Evolutionary conservation across 192 early-diverging fungal species (phyloP).

Genomic region (Kickxella alabastrina): DNA sequence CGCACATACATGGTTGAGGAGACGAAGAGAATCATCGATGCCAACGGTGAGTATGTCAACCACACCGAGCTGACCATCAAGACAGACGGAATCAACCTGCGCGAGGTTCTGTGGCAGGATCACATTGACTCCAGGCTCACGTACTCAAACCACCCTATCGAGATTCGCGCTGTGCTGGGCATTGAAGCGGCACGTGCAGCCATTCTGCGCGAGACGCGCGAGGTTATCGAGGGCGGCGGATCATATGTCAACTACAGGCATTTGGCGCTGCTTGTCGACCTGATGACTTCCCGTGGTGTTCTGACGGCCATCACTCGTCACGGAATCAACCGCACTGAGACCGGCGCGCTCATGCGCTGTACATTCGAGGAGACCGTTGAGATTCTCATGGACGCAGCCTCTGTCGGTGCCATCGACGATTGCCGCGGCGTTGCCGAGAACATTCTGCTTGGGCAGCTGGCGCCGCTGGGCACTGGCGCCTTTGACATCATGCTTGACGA

Average conservation of each 20-base stretch:
- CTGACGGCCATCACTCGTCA: conserved; percentile 97
- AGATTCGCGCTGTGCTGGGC: conserved; percentile 89
- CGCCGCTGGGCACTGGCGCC: conserved; percentile 90
- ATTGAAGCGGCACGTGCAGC: conserved; percentile 95
- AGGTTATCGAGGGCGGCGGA: conserved; percentile 92
- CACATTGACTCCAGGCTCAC: conserved; percentile 79
- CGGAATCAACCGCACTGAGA: conserved; percentile 95
- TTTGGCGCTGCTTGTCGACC: conserved; percentile 89
- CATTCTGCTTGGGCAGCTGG: conserved; percentile 96
- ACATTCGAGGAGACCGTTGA: conserved; percentile 99
- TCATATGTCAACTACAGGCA: conserved; percentile 99
- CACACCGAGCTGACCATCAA: conserved; percentile 78
- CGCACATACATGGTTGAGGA: conserved; percentile 65
- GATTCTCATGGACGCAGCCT: conserved; percentile 93
- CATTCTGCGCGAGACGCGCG: conserved; percentile 81
- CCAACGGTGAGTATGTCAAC: conserved; percentile 60
- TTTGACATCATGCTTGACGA: conserved; percentile 94
- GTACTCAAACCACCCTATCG: conserved; percentile 88
- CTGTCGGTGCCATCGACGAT: conserved; percentile 86
- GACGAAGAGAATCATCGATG: conserved; percentile 37
- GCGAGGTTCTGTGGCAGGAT: conserved; percentile 77
- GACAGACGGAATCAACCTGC: conserved; percentile 90
- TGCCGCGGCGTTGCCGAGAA: conserved; percentile 96
- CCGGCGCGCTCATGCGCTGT: conserved; percentile 88
- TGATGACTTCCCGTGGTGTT: conserved; percentile 90